Percentiles rank a stretch among this genome's conserved stretches.
These are phyloP conservation scores for Fagopyrum esculentum DNA, from an alignment of 148 eudicot species.

Conservation along the genomic window DNA sequence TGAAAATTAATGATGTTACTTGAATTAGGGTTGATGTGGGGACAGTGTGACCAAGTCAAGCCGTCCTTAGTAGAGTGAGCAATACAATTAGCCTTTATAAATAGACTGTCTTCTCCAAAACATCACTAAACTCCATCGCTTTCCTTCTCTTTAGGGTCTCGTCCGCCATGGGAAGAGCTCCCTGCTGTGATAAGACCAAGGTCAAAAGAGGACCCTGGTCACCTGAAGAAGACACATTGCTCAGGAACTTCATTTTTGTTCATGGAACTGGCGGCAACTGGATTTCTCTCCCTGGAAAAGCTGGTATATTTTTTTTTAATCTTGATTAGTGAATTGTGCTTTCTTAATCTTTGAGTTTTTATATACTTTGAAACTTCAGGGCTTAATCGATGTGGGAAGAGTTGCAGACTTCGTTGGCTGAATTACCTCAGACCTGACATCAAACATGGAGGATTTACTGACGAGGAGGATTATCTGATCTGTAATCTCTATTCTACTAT, in stretches of 20 bases:
- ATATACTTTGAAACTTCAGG: conserved; percentile 22
- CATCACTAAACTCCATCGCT: neutral
- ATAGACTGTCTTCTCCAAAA: neutral
- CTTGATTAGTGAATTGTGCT: neutral
- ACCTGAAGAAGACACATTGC: conserved; percentile 29
- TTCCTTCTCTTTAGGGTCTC: neutral
- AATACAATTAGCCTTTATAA: neutral
- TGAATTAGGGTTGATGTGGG: neutral
- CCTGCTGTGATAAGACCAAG: conserved; percentile 34
- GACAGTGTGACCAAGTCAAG: neutral
- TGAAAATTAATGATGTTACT: neutral
- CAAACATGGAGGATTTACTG: conserved; percentile 49
- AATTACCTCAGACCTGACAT: conserved; percentile 59
- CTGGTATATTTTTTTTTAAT: conserved; percentile 14
- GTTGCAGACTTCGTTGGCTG: conserved; percentile 59
- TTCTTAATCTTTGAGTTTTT: neutral
- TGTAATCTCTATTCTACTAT: conserved; percentile 26
- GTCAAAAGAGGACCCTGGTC: conserved; percentile 43
- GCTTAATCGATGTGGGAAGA: conserved; percentile 58
- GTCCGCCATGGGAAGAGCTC: conserved; percentile 34
- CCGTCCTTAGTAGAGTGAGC: conserved; percentile 5
- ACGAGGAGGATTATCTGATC: conserved; percentile 49
- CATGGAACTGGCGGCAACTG: conserved; percentile 34
- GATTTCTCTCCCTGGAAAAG: conserved; percentile 28
- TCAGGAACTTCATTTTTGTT: conserved; percentile 15